phyloP scores from a whole-genome alignment of 2,329 filamentous ascomycete species.

The Helotiales sp. region DNA sequence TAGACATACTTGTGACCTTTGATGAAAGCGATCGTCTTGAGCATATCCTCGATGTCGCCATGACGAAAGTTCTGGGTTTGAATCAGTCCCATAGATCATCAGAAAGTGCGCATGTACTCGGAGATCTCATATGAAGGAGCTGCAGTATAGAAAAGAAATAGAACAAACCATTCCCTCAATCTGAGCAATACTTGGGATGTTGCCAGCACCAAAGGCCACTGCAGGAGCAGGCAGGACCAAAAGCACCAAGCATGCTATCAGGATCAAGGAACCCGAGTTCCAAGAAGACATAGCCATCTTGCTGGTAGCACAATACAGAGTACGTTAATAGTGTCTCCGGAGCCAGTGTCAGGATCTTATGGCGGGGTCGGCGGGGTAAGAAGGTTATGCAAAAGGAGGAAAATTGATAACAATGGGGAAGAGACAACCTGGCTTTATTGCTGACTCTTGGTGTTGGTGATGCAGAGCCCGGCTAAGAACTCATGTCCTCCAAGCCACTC shows the following conservation, averaged over 20 bases:
- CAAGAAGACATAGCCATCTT: slow-evolving; percentile 24
- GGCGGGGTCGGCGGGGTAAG: too few relatives aligned
- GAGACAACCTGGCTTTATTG: too few relatives aligned
- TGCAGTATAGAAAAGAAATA: too few relatives aligned
- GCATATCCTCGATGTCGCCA: slow-evolving; percentile 79
- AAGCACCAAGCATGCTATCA: slow-evolving; percentile 54
- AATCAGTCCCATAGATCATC: too few relatives aligned
- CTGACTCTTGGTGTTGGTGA: background rate
- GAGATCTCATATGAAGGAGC: too few relatives aligned
- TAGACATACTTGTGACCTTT: too few relatives aligned
- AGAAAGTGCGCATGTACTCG: too few relatives aligned
- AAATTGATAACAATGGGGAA: too few relatives aligned
- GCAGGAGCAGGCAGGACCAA: slow-evolving; percentile 57
- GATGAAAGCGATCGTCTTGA: slow-evolving; percentile 75
- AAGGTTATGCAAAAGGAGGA: too few relatives aligned
- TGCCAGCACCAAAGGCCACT: slow-evolving; percentile 67
- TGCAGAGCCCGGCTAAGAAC: background rate
- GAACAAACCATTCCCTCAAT: slow-evolving; percentile 62
- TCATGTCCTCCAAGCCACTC: background rate
- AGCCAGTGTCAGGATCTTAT: too few relatives aligned
- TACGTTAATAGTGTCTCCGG: too few relatives aligned
- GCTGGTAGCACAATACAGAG: background rate
- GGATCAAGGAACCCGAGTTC: slow-evolving; percentile 38
- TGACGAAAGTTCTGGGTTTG: slow-evolving; percentile 73
- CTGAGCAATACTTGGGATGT: slow-evolving; percentile 64